phyloP scores from a whole-genome alignment of 306 rosid species.

The Lagenaria siceraria region DNA sequence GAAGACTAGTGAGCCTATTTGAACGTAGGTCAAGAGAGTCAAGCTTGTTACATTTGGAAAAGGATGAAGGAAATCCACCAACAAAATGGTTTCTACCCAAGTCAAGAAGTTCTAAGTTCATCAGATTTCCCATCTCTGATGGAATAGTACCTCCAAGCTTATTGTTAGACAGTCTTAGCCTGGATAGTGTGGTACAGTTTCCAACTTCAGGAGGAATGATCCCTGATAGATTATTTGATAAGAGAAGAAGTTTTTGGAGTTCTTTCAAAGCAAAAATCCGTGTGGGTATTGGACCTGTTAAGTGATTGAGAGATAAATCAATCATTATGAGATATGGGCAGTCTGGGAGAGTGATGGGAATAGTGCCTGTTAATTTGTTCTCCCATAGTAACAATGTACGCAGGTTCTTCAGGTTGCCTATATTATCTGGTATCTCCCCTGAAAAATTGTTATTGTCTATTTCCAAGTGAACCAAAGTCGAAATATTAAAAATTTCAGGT shows the following conservation, averaged over 20 bases:
- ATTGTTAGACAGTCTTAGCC: slow-evolving; percentile 54
- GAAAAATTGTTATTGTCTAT: slow-evolving; percentile 65
- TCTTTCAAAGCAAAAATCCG: slow-evolving; percentile 40
- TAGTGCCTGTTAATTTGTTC: slow-evolving; percentile 54
- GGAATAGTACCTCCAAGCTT: slow-evolving; percentile 56
- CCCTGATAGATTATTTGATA: slow-evolving; percentile 69
- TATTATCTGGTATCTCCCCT: slow-evolving; percentile 49
- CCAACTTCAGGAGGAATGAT: slow-evolving; percentile 68
- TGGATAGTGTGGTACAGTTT: slow-evolving; percentile 53
- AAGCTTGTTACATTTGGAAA: slow-evolving; percentile 51
- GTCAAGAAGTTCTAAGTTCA: slow-evolving; percentile 47
- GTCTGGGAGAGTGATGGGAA: slow-evolving; percentile 59
- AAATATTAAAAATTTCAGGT: slow-evolving; percentile 51
- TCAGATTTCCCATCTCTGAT: slow-evolving; percentile 58
- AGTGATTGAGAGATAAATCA: slow-evolving; percentile 61
- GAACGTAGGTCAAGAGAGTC: slow-evolving; percentile 82
- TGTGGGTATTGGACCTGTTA: slow-evolving; percentile 56
- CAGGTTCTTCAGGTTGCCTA: slow-evolving; percentile 64
- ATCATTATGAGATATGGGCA: slow-evolving; percentile 54
- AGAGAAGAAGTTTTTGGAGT: slow-evolving; percentile 54
- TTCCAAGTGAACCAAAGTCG: slow-evolving; percentile 47
- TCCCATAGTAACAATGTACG: slow-evolving; percentile 64
- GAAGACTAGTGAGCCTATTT: slow-evolving; percentile 61
- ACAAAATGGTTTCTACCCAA: slow-evolving; percentile 47
- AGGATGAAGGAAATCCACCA: slow-evolving; percentile 57